Base-by-base conservation (phyloP, 805 yeast genomes). In the Pichia kluyveri region DNA sequence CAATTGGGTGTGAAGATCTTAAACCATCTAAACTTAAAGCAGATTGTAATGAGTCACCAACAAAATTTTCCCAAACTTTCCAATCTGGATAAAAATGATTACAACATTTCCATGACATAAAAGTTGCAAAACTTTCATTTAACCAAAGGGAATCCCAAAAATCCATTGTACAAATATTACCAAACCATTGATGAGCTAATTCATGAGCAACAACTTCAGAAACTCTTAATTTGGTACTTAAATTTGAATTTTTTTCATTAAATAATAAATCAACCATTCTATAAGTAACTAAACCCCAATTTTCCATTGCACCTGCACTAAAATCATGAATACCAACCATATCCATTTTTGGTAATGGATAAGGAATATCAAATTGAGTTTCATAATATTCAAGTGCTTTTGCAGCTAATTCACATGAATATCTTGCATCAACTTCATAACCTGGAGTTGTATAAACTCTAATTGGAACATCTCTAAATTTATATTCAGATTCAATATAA, bases 61-160 rank as follows among this genome's bases (percentile, higher is more conserved):
- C 77, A 48, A 76, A 77, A n/a, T 69, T 69, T 50, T 72, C 77
- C 72, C 85, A 83, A 38, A 83, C 82, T 60, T 85, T 83, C 95
- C 95, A 86, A 51, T 80, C 83, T 31, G 91, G 90, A 63, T 76
- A 81, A 57, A 86, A 75, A 55, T 75, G 70, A 60, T 83, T 79
- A 48, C 82, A 80, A 18, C 91, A 83, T 51, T 74, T 70, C 75
- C 77, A 84, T 1, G 87, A 84, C 67, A 84, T 85, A 82, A 88
- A 86, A 36, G 95, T 87, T 17, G 95, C 96, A 67, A 86, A 86
- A 38, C 93, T 91, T 69, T 86, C 95, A 62, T 86, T 86, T 54
- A 86, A 76, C 95, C 95, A 86, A 55, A 86, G 72, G 54, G 86
- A 91, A 62, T 86, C 89, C 96, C 96, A 86, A 87, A 93, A 87